Conservation (phyloP, 805 yeast genomes). For the Metschnikowia lachancei region DNA sequence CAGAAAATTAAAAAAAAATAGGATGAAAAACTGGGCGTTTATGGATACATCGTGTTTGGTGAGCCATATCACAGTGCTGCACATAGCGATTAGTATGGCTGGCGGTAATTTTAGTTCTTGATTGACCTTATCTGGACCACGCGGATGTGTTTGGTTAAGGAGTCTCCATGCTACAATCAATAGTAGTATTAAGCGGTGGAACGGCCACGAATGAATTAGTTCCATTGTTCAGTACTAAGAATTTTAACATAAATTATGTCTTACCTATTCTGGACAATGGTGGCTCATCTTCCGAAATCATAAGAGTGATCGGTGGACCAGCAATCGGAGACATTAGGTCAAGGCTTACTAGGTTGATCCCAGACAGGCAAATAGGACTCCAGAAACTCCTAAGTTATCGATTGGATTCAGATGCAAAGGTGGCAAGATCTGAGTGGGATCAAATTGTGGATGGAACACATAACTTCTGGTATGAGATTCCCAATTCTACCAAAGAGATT, state of each 20-base stretch:
- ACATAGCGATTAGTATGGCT: too few species aligned
- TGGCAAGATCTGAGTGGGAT: constrained; percentile 74
- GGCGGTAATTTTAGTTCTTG: too few species aligned
- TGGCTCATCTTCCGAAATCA: constrained; percentile 87
- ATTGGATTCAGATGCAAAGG: constrained; percentile 43
- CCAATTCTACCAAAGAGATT: constrained; percentile 64
- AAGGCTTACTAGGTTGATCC: constrained; percentile 70
- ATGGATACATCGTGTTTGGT: too few species aligned
- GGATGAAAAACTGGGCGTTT: too few species aligned
- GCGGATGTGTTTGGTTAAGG: background rate
- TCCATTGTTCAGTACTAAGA: constrained; percentile 48
- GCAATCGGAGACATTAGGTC: constrained; percentile 93
- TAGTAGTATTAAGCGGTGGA: constrained; percentile 67
- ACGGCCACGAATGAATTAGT: constrained; percentile 84
- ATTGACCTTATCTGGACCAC: background rate
- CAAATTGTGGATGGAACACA: constrained; percentile 78
- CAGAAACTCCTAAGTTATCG: constrained; percentile 44
- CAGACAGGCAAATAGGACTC: constrained; percentile 42
- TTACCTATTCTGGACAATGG: constrained; percentile 91
- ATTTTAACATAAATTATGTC: constrained; percentile 56
- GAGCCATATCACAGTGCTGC: too few species aligned
- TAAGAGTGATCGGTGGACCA: constrained; percentile 87
- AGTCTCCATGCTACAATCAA: constrained; percentile 9
- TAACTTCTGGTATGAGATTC: constrained; percentile 59
- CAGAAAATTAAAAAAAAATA: too few species aligned